A percentile compares a stretch with the other conserved stretches of the same genome.
Evolutionary conservation across 352 stramenopile species (phyloP).

Genomic region (Pythium grandisporangium): DNA sequence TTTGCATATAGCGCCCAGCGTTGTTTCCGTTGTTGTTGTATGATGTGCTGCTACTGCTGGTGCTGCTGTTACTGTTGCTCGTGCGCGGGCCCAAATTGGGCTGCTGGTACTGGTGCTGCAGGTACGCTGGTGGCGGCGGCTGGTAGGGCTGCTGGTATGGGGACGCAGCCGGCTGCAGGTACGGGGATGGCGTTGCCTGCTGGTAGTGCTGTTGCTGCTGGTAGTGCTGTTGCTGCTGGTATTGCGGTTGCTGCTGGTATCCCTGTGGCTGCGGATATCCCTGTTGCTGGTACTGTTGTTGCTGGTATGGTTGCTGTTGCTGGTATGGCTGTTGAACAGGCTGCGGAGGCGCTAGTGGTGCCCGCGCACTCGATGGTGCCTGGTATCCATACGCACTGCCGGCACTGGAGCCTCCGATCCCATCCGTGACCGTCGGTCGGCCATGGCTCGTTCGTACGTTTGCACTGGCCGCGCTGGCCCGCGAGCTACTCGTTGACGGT

Average conservation of each 20-base stretch:
- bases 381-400: too few relatives aligned
- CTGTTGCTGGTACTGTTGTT: constrained; percentile 1
- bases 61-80: constrained; percentile 1
- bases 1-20: constrained; percentile 27
- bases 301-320: constrained; percentile 3
- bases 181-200: background rate
- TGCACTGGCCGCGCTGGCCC: too few relatives aligned
- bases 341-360: too few relatives aligned
- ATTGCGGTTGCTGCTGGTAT: constrained; percentile 1
- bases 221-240: background rate
- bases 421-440: too few relatives aligned
- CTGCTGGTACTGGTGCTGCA: background rate
- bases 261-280: background rate
- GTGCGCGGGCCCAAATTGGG: too few relatives aligned
- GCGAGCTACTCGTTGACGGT: too few relatives aligned
- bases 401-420: too few relatives aligned
- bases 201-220: constrained; percentile 4
- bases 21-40: constrained; percentile 7
- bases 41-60: constrained; percentile 3
- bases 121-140: background rate
- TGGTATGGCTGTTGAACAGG: too few relatives aligned
- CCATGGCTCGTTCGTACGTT: too few relatives aligned
- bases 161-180: too few relatives aligned
- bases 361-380: too few relatives aligned
- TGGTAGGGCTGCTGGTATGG: background rate